Evolutionary conservation across 2,329 filamentous ascomycete genomes (phyloP).

Genomic region (Xylariaceae sp.): DNA sequence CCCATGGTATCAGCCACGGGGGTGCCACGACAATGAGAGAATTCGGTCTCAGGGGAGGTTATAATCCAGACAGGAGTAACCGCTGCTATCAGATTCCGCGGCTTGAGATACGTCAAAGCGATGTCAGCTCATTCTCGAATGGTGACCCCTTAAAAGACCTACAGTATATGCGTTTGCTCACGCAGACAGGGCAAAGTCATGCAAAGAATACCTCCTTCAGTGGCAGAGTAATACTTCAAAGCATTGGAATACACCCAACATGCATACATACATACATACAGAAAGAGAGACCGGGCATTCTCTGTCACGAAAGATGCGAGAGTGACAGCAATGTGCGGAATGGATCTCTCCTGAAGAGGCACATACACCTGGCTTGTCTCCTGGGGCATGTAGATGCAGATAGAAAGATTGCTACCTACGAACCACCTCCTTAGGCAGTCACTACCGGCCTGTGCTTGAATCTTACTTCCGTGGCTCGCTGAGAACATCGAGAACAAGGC

Average conservation of each 20-base stretch:
- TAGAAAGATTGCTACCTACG: too few species aligned
- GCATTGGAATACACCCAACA: neutral
- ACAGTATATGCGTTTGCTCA: neutral
- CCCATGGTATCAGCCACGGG: too few species aligned
- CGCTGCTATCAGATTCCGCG: neutral
- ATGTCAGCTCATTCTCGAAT: neutral
- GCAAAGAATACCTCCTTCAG: neutral
- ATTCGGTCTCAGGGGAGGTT: too few species aligned
- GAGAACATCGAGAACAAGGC: too few species aligned
- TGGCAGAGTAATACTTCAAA: neutral
- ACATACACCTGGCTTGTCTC: neutral
- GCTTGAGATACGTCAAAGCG: neutral
- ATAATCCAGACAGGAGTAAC: too few species aligned
- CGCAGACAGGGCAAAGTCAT: neutral
- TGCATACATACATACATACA: neutral
- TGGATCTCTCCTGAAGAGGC: neutral
- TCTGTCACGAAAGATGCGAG: neutral
- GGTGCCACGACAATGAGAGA: too few species aligned
- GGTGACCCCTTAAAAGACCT: neutral
- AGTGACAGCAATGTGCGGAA: neutral
- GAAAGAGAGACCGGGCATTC: neutral
- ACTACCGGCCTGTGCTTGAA: too few species aligned
- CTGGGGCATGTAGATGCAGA: too few species aligned
- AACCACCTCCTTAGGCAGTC: too few species aligned
- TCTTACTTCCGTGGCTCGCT: too few species aligned